These are phyloP conservation scores for Candida fluviatilis DNA, from an alignment of 805 yeast species.

Conservation along the genomic window DNA sequence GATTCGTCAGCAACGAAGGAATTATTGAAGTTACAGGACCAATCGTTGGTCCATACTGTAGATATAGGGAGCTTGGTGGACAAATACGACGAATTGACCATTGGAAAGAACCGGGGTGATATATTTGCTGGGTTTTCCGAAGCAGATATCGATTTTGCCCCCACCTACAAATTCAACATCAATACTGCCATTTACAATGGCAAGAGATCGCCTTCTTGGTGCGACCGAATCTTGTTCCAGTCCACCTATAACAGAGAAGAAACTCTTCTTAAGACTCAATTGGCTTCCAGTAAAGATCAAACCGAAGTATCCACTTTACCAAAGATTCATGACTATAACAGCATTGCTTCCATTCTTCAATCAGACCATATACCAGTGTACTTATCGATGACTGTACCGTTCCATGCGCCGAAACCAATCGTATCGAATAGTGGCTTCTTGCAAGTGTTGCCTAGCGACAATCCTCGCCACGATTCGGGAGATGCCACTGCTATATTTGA, in stretches of 20 bases:
- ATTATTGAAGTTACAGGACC: constrained; percentile 22
- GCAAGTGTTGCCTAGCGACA: constrained; percentile 21
- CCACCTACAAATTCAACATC: constrained; percentile 68
- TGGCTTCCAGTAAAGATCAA: neutral
- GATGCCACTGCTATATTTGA: constrained; percentile 9
- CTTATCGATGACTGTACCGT: constrained; percentile 46
- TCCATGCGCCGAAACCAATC: constrained; percentile 31
- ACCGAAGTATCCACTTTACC: constrained; percentile 11
- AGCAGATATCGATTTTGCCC: constrained; percentile 60
- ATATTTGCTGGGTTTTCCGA: constrained; percentile 66
- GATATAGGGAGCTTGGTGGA: constrained; percentile 18
- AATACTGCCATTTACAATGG: constrained; percentile 49
- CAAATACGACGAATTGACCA: constrained; percentile 48
- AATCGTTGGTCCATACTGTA: constrained; percentile 9
- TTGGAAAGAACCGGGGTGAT: constrained; percentile 36
- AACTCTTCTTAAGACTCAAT: neutral
- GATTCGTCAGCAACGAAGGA: constrained; percentile 11
- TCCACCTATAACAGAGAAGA: constrained; percentile 27
- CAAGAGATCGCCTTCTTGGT: constrained; percentile 81
- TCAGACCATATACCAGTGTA: constrained; percentile 86
- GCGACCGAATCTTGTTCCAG: constrained; percentile 74
- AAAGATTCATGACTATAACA: constrained; percentile 40
- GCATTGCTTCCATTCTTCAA: constrained; percentile 42
- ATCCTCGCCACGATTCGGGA: constrained; percentile 12
- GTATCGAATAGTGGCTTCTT: constrained; percentile 26